Evolutionary conservation across 192 early-diverging fungal species (phyloP), one percentile per base, ranked within the genome.

Genomic region (Dissophora ornata): DNA sequence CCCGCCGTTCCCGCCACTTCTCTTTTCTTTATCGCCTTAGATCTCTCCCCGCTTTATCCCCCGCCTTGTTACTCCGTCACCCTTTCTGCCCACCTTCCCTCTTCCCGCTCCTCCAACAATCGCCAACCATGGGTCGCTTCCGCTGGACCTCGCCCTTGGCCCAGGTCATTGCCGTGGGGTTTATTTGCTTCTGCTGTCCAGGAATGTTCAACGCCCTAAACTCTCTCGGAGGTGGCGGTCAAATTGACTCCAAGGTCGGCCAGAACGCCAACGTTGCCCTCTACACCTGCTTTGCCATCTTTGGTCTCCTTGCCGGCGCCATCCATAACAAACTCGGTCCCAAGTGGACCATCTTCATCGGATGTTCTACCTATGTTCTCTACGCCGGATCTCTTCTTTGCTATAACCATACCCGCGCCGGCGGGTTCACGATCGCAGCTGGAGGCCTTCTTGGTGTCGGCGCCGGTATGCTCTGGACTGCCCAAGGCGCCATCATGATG

Each of bases 371-470:
- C 51, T 94, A 92, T 63, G 90, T 89, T 12, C 80, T 94, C 47
- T 94, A 94, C 81, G 86, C 90, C 9, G 93, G 83, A 34, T 91
- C 91, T 24, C 92, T 89, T 60, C 78, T 90, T 57, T 84, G 83
- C 73, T 84, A 84, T 59, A 88, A 90, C 84, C 85, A 89, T 57
- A 83, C 84, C 18, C 54, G 70, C 46, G 56, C 69, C 40, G 66
- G 80, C 26, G 69, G 63, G 5, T 92, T 95, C 63, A 88, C 88
- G 22, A 89, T 94, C 49, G 78, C 84, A 19, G 81, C 93, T 22
- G 93, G 93, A 53, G 94, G 86, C 6, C 79, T 94, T 55, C 88
- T 95, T 33, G 94, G 93, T 69, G 65, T 91, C 22, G 90, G 93
- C 62, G 93, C 94, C 1, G 92, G 90, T 53, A 84, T 95, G 57